Base-by-base conservation (phyloP, 2,329 filamentous ascomycete species). In the Paecilomyces formosus region DNA sequence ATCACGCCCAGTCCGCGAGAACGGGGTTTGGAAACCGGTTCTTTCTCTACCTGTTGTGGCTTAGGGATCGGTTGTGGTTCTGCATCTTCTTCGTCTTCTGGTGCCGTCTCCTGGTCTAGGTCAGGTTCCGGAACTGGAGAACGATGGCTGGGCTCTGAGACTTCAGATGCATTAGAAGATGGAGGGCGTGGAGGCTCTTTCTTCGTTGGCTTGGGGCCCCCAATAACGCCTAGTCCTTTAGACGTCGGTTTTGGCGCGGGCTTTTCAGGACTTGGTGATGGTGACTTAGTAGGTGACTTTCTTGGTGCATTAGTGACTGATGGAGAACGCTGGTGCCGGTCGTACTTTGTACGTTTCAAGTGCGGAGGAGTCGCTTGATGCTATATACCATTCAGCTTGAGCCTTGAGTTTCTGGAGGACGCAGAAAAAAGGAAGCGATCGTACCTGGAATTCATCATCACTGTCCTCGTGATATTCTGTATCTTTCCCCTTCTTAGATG, bases 381-480 rank as follows among this genome's bases (percentile, higher is more conserved):
- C 73, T 76, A 58, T 4, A 52, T n/a, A 39, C 15, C 54, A 55
- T 49, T 55, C 18, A 54, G 57, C 18, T 56, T 57, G 51, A 59
- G 21, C 21, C 11, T 49, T 26, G 30, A 9, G 30, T 2, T 31
- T 12, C 11, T 9, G 11, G 8, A 8, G 3, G 11, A 31, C 30
- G 28, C 6, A 21, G 51, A 24, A 7, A 8, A 54, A 31, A 56
- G 15, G 11, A 45, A 18, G n/a, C 1, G 12, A 39, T 61, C 65
- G 55, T 68, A 76, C 74, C 68, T 76, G 67, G 56, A 77, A 73
- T 55, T 74, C 73, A 58, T 70, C 72, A 22, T 70, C 69, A 22
- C 70, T 72, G 15, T 61, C 62, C 45, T 68, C 64, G 26, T 55
- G 56, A 49, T 66, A 60, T 3, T 56, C 50, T 6, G 13, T 15